Percentiles rank a stretch among this genome's conserved stretches.
Conservation (phyloP, 2,329 filamentous ascomycete species). For the Epichloe glyceriae region DNA sequence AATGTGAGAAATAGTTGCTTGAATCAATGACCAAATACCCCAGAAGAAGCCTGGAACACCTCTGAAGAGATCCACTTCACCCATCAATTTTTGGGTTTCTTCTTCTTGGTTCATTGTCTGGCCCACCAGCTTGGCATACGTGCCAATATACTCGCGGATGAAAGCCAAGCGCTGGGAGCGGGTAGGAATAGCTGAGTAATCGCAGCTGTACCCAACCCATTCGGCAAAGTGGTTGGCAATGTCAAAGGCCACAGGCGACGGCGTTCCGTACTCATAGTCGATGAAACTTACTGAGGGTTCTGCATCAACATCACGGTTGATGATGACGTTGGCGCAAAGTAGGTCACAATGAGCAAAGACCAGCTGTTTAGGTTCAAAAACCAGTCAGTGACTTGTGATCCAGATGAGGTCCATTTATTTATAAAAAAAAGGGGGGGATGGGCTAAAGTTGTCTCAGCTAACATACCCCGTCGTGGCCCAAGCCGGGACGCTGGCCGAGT, state of each 20-base stretch:
- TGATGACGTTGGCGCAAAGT: slow-evolving; percentile 90
- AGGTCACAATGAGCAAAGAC: slow-evolving; percentile 94
- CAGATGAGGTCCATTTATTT: background rate
- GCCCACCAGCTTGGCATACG: slow-evolving; percentile 48
- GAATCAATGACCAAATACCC: slow-evolving; percentile 94
- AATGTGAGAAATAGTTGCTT: slow-evolving; percentile 86
- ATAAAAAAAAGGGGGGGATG: background rate
- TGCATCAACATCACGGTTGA: slow-evolving; percentile 36
- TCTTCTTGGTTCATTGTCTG: slow-evolving; percentile 37
- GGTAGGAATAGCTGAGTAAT: slow-evolving; percentile 73
- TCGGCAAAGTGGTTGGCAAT: slow-evolving; percentile 97
- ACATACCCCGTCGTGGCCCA: slow-evolving; percentile 62
- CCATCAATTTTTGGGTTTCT: slow-evolving; percentile 56
- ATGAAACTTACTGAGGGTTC: slow-evolving; percentile 57
- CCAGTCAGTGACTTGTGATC: slow-evolving; percentile 6
- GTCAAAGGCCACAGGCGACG: slow-evolving; percentile 89
- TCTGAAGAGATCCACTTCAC: slow-evolving; percentile 76
- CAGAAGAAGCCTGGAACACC: slow-evolving; percentile 81
- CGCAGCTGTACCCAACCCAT: slow-evolving; percentile 95
- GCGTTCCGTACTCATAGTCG: slow-evolving; percentile 95
- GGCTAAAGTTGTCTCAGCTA: background rate
- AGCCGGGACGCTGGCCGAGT: slow-evolving; percentile 62
- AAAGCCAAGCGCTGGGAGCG: slow-evolving; percentile 65
- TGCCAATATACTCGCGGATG: slow-evolving; percentile 66
- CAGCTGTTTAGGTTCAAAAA: slow-evolving; percentile 35